Evolutionary conservation across 106 monocot species (phyloP).

Genomic region (Apostasia ramifera): DNA sequence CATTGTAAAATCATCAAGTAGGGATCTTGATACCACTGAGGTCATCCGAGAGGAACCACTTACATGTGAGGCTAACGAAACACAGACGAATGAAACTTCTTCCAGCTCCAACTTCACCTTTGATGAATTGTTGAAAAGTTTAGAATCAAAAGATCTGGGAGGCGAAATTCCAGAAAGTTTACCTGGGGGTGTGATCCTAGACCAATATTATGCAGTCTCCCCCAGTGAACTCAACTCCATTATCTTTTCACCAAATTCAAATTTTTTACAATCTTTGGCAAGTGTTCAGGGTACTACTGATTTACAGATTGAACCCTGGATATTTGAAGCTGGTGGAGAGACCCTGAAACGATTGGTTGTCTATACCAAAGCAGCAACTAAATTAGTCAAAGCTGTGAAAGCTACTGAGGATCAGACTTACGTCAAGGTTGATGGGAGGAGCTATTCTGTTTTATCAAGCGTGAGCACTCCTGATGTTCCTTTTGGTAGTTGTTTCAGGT

Average conservation of each 20-base stretch:
- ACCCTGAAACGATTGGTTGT: conserved; percentile 61
- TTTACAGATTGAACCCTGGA: conserved; percentile 47
- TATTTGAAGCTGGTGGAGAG: conserved; percentile 41
- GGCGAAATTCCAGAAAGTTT: conserved; percentile 61
- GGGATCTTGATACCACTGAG: conserved; percentile 19
- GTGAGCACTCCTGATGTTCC: conserved; percentile 92
- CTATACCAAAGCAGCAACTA: conserved; percentile 71
- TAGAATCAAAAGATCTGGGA: conserved; percentile 49
- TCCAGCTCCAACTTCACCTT: conserved; percentile 25
- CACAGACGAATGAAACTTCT: conserved; percentile 12
- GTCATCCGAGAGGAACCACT: conserved; percentile 4
- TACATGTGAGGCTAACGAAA: conserved; percentile 14
- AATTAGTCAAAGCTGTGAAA: conserved; percentile 76
- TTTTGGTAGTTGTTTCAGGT: conserved; percentile 60
- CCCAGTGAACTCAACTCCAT: conserved; percentile 55
- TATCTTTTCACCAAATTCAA: conserved; percentile 70
- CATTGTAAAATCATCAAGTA: conserved; percentile 3
- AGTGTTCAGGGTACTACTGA: conserved; percentile 63
- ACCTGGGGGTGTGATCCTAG: conserved; percentile 67
- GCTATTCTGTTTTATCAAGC: conserved; percentile 55
- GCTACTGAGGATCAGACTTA: conserved; percentile 80
- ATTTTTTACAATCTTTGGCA: conserved; percentile 49
- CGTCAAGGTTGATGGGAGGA: conserved; percentile 73
- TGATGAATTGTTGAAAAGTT: conserved; percentile 57
- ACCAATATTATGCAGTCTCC: conserved; percentile 53